These are phyloP conservation scores for Xerocomus amazonicus DNA, from an alignment of 1,284 basidiomycete genomes.

Conservation along the genomic window DNA sequence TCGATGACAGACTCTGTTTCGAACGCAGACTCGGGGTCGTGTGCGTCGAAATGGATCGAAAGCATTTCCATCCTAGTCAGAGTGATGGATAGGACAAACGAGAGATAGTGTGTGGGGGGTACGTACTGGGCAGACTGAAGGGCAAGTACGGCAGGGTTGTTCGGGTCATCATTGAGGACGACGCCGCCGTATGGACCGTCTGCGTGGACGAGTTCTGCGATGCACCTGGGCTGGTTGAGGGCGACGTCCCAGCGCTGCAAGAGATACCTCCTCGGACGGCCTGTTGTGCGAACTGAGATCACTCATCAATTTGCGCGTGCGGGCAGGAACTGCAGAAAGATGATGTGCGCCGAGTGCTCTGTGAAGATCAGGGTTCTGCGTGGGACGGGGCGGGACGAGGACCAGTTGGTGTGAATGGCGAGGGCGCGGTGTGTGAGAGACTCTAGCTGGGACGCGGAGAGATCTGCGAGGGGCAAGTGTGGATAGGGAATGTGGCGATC, in stretches of 20 bases:
- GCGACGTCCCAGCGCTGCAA: conserved; percentile 55
- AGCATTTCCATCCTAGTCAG: conserved; percentile 20
- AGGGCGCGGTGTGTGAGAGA: conserved; percentile 37
- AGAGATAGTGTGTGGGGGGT: too few species aligned
- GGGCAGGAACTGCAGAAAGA: conserved; percentile 47
- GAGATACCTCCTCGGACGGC: conserved; percentile 28
- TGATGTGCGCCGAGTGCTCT: conserved; percentile 29
- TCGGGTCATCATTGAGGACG: conserved; percentile 38
- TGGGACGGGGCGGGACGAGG: conserved; percentile 36
- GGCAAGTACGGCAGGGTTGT: conserved; percentile 34
- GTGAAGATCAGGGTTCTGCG: conserved; percentile 30
- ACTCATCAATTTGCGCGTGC: conserved; percentile 39
- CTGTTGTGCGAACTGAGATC: conserved; percentile 39
- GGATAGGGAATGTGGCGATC: conserved; percentile 48
- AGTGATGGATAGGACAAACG: background rate
- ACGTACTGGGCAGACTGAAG: conserved; percentile 40
- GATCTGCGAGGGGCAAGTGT: conserved; percentile 27
- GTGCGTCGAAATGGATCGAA: conserved; percentile 21
- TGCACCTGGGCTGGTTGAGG: conserved; percentile 27
- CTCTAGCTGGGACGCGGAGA: conserved; percentile 45
- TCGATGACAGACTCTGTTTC: conserved; percentile 32
- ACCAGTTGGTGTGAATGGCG: conserved; percentile 47
- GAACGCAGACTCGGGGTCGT: conserved; percentile 38
- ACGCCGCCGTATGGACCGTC: conserved; percentile 37
- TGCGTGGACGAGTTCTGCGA: conserved; percentile 36